A percentile compares a stretch with the other conserved stretches of the same genome.
phyloP scores from a whole-genome alignment of 176 grass and related monocot species.

The Hyparrhenia diplandra region DNA sequence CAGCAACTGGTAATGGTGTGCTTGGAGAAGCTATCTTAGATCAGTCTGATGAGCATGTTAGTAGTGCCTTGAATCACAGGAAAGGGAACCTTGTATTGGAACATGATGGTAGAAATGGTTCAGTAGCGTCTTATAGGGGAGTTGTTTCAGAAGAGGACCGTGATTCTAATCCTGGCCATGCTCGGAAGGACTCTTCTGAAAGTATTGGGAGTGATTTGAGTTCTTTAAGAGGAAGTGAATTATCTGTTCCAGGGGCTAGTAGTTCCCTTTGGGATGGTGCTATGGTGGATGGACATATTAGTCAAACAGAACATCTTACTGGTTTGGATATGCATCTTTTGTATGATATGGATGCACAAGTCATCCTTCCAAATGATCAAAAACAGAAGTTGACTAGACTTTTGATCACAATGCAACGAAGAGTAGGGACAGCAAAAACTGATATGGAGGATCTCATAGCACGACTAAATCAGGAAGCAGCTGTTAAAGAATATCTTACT shows the following conservation, averaged over 20 bases:
- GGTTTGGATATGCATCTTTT: constrained; percentile 53
- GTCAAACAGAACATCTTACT: constrained; percentile 48
- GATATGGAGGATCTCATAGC: constrained; percentile 99
- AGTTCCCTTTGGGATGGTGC: constrained; percentile 71
- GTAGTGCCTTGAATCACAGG: constrained; percentile 30
- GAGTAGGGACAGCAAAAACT: constrained; percentile 74
- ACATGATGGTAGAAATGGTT: constrained; percentile 42
- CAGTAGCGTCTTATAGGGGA: constrained; percentile 24
- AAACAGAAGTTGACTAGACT: constrained; percentile 78
- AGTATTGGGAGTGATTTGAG: constrained; percentile 91
- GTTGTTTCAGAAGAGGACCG: constrained; percentile 43
- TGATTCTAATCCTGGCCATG: constrained; percentile 53
- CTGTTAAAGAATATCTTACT: constrained; percentile 94
- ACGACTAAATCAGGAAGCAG: constrained; percentile 86
- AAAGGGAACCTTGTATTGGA: constrained; percentile 38
- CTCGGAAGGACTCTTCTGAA: constrained; percentile 81
- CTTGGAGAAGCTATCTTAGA: constrained; percentile 48
- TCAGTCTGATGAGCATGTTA: constrained; percentile 33
- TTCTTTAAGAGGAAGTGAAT: constrained; percentile 88
- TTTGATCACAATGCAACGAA: constrained; percentile 77
- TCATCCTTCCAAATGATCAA: constrained; percentile 89
- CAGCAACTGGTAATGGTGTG: constrained; percentile 54
- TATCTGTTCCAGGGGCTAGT: constrained; percentile 60
- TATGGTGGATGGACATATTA: constrained; percentile 59
- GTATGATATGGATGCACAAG: constrained; percentile 56